These are phyloP conservation scores for Aspergillus amoenus DNA, from an alignment of 2,329 filamentous ascomycete species.

Conservation along the genomic window DNA sequence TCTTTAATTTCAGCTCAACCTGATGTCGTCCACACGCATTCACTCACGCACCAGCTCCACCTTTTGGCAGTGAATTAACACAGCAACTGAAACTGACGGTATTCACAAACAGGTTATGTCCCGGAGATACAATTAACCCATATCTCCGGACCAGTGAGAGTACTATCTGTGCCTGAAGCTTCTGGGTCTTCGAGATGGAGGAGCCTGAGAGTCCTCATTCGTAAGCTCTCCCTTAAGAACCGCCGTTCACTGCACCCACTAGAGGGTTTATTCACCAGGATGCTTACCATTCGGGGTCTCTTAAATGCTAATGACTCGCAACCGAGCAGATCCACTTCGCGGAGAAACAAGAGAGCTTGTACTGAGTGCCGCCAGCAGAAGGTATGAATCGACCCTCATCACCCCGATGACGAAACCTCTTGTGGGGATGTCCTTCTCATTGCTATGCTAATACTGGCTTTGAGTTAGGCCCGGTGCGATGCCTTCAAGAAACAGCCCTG, in stretches of 20 bases:
- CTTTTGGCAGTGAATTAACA: too few species aligned
- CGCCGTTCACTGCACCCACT: background rate
- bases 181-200: background rate
- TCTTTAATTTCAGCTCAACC: background rate
- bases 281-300: background rate
- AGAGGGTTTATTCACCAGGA: background rate
- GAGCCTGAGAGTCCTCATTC: background rate
- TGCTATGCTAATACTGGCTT: too few species aligned
- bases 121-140: background rate
- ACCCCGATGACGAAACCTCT: background rate
- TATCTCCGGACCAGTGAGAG: too few species aligned
- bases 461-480: conserved; percentile 38
- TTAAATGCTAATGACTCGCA: background rate
- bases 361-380: conserved; percentile 48
- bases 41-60: too few species aligned
- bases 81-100: too few species aligned
- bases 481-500: conserved; percentile 39
- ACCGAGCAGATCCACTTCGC: conserved; percentile 21
- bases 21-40: too few species aligned
- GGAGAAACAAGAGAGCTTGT: conserved; percentile 41
- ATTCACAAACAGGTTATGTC: background rate
- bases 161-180: too few species aligned
- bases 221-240: background rate
- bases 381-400: conserved; percentile 19
- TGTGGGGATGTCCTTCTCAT: too few species aligned